phyloP scores from a whole-genome alignment of 2,329 filamentous ascomycete genomes.

The Ceratocystis harringtonii region DNA sequence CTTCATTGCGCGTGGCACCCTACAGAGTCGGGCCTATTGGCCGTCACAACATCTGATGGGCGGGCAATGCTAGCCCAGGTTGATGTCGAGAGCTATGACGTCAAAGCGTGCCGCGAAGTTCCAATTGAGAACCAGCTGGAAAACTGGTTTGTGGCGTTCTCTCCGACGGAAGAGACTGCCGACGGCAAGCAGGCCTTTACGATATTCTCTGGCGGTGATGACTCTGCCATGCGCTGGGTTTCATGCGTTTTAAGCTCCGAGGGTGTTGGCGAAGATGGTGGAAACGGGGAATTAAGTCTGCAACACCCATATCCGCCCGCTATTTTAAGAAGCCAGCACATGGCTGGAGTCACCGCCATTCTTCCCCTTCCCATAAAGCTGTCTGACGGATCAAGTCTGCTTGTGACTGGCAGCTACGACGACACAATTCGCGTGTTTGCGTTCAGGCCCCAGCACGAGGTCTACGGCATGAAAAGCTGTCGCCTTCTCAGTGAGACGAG shows the following conservation, averaged over 20 bases:
- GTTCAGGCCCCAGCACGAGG: slow-evolving; percentile 29
- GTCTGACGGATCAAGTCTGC: slow-evolving; percentile 35
- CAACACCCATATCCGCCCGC: slow-evolving; percentile 21
- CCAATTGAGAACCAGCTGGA: slow-evolving; percentile 43
- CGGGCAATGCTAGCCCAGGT: slow-evolving; percentile 42
- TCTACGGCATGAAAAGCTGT: slow-evolving; percentile 29
- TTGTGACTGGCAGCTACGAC: slow-evolving; percentile 86
- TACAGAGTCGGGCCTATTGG: slow-evolving; percentile 37
- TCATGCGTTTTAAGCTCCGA: slow-evolving; percentile 21
- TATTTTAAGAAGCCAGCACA: slow-evolving; percentile 38
- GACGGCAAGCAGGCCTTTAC: slow-evolving; percentile 23
- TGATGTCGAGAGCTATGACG: slow-evolving; percentile 27
- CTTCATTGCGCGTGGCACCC: slow-evolving; percentile 65
- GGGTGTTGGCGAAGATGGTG: slow-evolving; percentile 16
- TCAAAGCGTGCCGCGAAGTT: slow-evolving; percentile 25
- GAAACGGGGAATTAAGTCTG: slow-evolving; percentile 10
- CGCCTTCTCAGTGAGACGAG: slow-evolving; percentile 47
- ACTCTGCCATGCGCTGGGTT: slow-evolving; percentile 43
- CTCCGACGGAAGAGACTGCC: slow-evolving; percentile 22
- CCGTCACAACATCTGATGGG: slow-evolving; percentile 56
- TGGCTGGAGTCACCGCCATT: slow-evolving; percentile 79
- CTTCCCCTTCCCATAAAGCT: slow-evolving; percentile 44
- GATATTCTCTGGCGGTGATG: slow-evolving; percentile 61
- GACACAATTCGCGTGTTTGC: slow-evolving; percentile 59
- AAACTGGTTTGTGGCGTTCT: slow-evolving; percentile 59